Percentiles rank a stretch among this genome's conserved stretches.
Conservation (phyloP, 2,329 filamentous ascomycete genomes). For the Tolypocladium tundrense region DNA sequence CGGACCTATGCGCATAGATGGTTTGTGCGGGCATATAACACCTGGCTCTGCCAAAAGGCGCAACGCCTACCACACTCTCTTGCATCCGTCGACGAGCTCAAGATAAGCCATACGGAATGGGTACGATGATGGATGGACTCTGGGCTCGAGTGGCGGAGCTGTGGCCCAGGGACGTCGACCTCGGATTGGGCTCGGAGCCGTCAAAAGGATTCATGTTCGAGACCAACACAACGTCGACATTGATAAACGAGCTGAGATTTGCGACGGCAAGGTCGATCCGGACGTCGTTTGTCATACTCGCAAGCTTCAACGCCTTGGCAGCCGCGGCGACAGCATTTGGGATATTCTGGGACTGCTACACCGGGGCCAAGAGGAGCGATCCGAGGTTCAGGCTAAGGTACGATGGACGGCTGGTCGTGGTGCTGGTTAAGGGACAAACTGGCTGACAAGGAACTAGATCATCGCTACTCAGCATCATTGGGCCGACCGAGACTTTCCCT, state of each 20-base stretch:
- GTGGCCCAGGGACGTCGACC: conserved; percentile 7
- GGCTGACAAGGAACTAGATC: conserved; percentile 14
- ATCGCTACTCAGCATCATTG: conserved; percentile 32
- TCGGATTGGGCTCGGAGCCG: conserved; percentile 1
- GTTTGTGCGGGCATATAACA: neutral
- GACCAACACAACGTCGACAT: conserved; percentile 31
- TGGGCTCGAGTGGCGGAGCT: conserved; percentile 6
- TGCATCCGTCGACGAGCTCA: neutral
- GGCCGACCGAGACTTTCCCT: conserved; percentile 39
- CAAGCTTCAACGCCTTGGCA: conserved; percentile 49
- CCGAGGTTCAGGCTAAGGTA: conserved; percentile 32
- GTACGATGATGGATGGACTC: conserved; percentile 1
- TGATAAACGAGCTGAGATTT: conserved; percentile 42
- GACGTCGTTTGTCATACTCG: conserved; percentile 51
- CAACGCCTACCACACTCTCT: conserved; percentile 6
- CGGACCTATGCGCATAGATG: neutral
- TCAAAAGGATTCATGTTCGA: conserved; percentile 18
- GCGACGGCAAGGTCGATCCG: conserved; percentile 46
- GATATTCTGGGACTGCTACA: conserved; percentile 47
- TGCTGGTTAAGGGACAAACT: neutral
- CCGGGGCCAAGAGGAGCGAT: conserved; percentile 29
- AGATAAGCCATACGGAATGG: neutral
- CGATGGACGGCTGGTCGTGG: neutral
- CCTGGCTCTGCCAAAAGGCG: conserved; percentile 7
- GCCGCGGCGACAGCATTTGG: conserved; percentile 45